These are phyloP conservation scores for Trametes villosa DNA, from an alignment of 768 basidiomycete genomes.

Conservation along the genomic window DNA sequence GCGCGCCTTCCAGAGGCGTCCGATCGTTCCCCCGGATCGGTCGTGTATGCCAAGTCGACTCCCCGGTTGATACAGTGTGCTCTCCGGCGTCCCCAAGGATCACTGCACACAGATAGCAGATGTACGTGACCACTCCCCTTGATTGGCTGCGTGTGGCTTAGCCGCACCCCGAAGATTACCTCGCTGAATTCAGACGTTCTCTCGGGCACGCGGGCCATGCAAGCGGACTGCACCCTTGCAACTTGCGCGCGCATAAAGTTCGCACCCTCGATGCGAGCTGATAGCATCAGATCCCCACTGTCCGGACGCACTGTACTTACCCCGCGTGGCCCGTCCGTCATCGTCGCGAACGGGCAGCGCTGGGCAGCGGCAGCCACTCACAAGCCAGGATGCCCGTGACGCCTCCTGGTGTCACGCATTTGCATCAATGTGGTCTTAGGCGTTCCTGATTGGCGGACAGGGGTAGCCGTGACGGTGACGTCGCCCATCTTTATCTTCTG, in stretches of 20 bases:
- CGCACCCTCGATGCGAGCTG: conserved; percentile 19
- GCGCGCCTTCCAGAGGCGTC: no score
- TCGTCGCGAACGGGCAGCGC: no score
- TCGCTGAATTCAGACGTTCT: no score
- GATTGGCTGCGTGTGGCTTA: no score
- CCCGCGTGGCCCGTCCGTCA: not conserved
- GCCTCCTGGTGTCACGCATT: not conserved
- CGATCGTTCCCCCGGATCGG: not conserved
- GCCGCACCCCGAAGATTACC: no score
- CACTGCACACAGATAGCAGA: no score
- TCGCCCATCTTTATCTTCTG: not conserved
- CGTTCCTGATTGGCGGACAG: conserved; percentile 8
- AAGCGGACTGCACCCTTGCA: not conserved
- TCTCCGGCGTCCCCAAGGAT: no score
- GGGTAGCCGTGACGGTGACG: conserved; percentile 1
- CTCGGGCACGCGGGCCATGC: not conserved
- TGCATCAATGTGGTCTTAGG: not conserved
- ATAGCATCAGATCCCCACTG: conserved; percentile 18
- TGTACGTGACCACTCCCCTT: not conserved
- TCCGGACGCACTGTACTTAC: not conserved
- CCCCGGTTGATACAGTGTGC: no score
- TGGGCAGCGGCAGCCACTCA: no score
- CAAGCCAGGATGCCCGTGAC: no score
- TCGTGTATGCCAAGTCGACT: conserved; percentile 1
- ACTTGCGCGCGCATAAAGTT: conserved; percentile 13